phyloP scores from a whole-genome alignment of 1,284 basidiomycete genomes.

The Schizophyllum amplum region DNA sequence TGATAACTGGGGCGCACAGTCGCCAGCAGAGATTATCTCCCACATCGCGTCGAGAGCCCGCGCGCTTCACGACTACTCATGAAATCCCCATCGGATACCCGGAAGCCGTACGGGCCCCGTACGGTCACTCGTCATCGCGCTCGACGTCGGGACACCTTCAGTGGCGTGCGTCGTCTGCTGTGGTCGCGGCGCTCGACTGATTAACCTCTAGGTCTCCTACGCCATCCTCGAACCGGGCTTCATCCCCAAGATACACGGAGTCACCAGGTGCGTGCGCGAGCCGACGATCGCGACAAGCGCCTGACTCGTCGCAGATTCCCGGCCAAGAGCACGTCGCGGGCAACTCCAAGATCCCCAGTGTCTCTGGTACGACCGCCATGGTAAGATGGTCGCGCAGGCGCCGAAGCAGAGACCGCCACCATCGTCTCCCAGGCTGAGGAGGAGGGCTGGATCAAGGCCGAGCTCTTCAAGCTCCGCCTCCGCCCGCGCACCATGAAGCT shows the following conservation, averaged over 20 bases:
- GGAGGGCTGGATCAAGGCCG: conserved; percentile 63
- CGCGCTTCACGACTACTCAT: conserved; percentile 13
- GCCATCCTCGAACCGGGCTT: conserved; percentile 68
- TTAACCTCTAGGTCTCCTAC: conserved; percentile 46
- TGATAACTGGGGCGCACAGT: too few relatives aligned
- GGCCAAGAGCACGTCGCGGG: conserved; percentile 79
- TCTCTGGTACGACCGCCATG: conserved; percentile 62
- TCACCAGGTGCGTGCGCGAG: conserved; percentile 47
- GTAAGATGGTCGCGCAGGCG: conserved; percentile 63
- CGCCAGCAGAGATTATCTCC: too few relatives aligned
- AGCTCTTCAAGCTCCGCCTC: conserved; percentile 40
- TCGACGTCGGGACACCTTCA: conserved; percentile 75
- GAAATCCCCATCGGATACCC: conserved; percentile 43
- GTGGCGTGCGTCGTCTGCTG: conserved; percentile 36
- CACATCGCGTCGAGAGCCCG: not conserved
- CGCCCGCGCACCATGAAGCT: conserved; percentile 28
- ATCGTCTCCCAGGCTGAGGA: conserved; percentile 59
- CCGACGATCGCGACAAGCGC: not conserved
- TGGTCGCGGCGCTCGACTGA: conserved; percentile 5
- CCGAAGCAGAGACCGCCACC: conserved; percentile 60
- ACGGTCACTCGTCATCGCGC: conserved; percentile 61
- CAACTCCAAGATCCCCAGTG: conserved; percentile 71
- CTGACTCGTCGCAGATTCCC: conserved; percentile 41
- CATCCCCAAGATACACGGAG: conserved; percentile 64
- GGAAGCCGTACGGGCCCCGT: conserved; percentile 64